Evolutionary conservation across 768 basidiomycete genomes (phyloP).

Genomic region (Tylopilus balloui): DNA sequence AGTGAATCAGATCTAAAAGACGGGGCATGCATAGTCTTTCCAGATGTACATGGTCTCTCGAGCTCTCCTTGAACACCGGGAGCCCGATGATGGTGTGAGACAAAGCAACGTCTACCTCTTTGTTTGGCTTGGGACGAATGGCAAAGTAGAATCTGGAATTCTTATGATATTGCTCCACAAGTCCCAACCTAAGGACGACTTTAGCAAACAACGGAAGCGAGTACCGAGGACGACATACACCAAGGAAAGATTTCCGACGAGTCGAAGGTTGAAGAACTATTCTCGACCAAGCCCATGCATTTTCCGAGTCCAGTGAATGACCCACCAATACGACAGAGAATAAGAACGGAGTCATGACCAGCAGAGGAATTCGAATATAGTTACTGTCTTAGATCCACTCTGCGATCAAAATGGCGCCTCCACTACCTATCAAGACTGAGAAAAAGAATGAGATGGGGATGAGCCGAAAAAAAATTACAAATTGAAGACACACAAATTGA

Average conservation of each 20-base stretch:
- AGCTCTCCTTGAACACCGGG: conserved; percentile 84
- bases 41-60: conserved; percentile 71
- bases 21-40: too few relatives aligned
- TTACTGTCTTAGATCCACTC: conserved; percentile 65
- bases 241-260: conserved; percentile 58
- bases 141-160: conserved; percentile 84
- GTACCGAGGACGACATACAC: conserved; percentile 37
- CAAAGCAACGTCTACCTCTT: conserved; percentile 55
- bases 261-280: conserved; percentile 73
- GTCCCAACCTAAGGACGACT: conserved; percentile 53
- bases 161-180: conserved; percentile 79
- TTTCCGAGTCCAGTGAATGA: background rate
- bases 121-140: conserved; percentile 52
- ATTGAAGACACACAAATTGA: conserved; percentile 47
- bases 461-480: conserved; percentile 10
- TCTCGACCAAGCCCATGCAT: conserved; percentile 6
- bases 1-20: background rate
- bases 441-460: too few relatives aligned
- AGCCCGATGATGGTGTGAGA: conserved; percentile 79
- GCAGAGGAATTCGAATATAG: conserved; percentile 61
- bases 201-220: conserved; percentile 5
- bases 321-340: conserved; percentile 70
- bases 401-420: conserved; percentile 53
- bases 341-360: conserved; percentile 64
- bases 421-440: conserved; percentile 67